Percentiles rank a stretch among this genome's conserved stretches.
These are phyloP conservation scores for Mrakia hoshinonis DNA, from an alignment of 768 basidiomycete genomes.

Conservation along the genomic window DNA sequence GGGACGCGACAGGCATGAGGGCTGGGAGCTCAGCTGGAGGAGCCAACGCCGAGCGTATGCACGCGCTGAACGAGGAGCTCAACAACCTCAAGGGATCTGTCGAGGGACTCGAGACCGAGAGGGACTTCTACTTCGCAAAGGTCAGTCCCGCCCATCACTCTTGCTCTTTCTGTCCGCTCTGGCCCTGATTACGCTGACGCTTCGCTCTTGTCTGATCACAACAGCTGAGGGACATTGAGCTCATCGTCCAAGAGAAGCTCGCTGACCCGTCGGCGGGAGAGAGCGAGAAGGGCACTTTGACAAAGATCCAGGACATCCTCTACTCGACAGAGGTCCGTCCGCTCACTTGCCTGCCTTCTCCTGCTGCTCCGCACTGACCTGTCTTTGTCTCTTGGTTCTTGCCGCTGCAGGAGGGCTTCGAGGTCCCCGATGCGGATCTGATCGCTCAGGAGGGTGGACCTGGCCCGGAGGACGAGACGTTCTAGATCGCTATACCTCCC, in stretches of 20 bases:
- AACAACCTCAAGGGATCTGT: constrained; percentile 71
- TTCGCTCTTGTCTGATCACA: background rate
- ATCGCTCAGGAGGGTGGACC: constrained; percentile 26
- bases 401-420: constrained; percentile 70
- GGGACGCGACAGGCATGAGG: background rate
- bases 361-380: constrained; percentile 7
- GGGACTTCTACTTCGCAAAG: constrained; percentile 98
- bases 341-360: background rate
- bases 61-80: constrained; percentile 60
- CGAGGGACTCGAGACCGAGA: constrained; percentile 89
- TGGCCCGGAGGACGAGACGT: constrained; percentile 38
- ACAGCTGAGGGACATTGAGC: constrained; percentile 91
- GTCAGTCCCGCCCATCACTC: constrained; percentile 44
- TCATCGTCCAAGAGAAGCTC: constrained; percentile 72
- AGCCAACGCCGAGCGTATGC: constrained; percentile 58
- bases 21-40: constrained; percentile 8
- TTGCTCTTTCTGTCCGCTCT: background rate
- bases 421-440: constrained; percentile 59
- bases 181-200: background rate
- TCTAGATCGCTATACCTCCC: constrained; percentile 29
- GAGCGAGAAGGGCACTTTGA: constrained; percentile 45
- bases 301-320: constrained; percentile 80
- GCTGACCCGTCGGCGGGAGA: constrained; percentile 53
- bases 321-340: constrained; percentile 82
- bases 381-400: background rate